A percentile compares a stretch with the other conserved stretches of the same genome.
Conservation (phyloP, 2,329 filamentous ascomycete genomes). For the Falciphora oryzae region DNA sequence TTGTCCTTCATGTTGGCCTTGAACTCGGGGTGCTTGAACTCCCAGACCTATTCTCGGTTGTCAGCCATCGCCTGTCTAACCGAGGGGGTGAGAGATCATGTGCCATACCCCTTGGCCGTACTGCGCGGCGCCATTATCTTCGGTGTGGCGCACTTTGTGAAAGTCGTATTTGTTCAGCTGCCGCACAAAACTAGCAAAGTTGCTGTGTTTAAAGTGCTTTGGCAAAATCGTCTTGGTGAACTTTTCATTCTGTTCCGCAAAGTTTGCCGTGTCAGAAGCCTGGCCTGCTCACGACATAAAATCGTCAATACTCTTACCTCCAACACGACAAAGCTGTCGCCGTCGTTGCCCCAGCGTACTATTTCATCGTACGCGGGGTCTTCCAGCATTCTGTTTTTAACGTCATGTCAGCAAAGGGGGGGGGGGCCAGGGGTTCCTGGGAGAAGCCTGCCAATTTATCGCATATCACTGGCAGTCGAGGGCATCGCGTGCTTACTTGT, state of each 20-base stretch:
- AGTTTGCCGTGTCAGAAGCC: conserved; percentile 16
- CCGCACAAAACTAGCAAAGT: conserved; percentile 93
- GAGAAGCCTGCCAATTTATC: background rate
- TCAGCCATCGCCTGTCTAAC: too few relatives aligned
- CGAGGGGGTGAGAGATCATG: background rate
- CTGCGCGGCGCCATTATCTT: conserved; percentile 74
- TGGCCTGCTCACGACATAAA: background rate
- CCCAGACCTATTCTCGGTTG: conserved; percentile 61
- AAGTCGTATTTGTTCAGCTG: conserved; percentile 98
- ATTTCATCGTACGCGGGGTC: conserved; percentile 89
- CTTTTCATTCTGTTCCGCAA: conserved; percentile 72
- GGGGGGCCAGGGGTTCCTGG: conserved; percentile 9
- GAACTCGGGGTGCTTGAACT: conserved; percentile 97
- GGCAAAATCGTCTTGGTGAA: conserved; percentile 96
- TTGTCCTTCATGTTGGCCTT: conserved; percentile 93
- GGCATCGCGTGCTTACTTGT: conserved; percentile 64
- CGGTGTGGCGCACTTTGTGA: conserved; percentile 92
- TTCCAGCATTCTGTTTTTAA: conserved; percentile 76
- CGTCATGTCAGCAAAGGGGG: conserved; percentile 17
- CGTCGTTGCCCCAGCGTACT: conserved; percentile 91
- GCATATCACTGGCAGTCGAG: background rate
- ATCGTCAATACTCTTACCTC: conserved; percentile 58
- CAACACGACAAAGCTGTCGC: conserved; percentile 93
- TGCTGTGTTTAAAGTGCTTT: conserved; percentile 99
- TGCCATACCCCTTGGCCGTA: conserved; percentile 68